A percentile compares a stretch with the other conserved stretches of the same genome.
Conservation (phyloP, 257 asterid species). For the Galeopsis tetrahit region DNA sequence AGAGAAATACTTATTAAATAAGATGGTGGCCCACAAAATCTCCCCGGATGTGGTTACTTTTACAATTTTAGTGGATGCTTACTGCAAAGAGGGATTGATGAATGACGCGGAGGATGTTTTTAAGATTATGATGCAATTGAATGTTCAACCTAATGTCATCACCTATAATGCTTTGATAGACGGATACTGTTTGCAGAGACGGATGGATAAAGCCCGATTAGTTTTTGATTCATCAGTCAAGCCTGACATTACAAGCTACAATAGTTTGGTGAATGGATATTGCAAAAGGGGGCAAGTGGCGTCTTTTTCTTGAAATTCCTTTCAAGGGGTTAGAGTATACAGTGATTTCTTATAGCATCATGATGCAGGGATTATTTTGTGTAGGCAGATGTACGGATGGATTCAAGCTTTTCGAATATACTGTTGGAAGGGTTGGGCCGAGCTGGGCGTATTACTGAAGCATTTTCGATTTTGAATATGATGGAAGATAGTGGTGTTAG, state of each 20-base stretch:
- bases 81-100: too few relatives aligned
- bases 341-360: background rate
- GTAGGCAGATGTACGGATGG: conserved; percentile 14
- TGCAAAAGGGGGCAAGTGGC: too few relatives aligned
- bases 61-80: too few relatives aligned
- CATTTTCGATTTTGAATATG: background rate
- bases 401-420: conserved; percentile 1
- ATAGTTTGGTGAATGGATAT: background rate
- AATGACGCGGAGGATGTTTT: background rate
- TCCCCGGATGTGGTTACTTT: too few relatives aligned
- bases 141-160: conserved; percentile 7
- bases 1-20: too few relatives aligned
- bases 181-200: too few relatives aligned
- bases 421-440: background rate
- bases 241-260: background rate
- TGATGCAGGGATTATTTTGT: conserved; percentile 25
- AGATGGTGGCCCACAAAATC: too few relatives aligned
- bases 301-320: conserved; percentile 8
- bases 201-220: too few relatives aligned
- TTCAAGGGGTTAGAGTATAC: conserved; percentile 10
- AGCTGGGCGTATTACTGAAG: background rate
- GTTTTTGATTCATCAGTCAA: too few relatives aligned
- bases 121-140: conserved; percentile 1
- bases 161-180: conserved; percentile 11
- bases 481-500: background rate